Evolutionary conservation across 2,329 filamentous ascomycete genomes (phyloP), one percentile per base, ranked within the genome.

Genomic region (Emmonsiellopsis sp.): DNA sequence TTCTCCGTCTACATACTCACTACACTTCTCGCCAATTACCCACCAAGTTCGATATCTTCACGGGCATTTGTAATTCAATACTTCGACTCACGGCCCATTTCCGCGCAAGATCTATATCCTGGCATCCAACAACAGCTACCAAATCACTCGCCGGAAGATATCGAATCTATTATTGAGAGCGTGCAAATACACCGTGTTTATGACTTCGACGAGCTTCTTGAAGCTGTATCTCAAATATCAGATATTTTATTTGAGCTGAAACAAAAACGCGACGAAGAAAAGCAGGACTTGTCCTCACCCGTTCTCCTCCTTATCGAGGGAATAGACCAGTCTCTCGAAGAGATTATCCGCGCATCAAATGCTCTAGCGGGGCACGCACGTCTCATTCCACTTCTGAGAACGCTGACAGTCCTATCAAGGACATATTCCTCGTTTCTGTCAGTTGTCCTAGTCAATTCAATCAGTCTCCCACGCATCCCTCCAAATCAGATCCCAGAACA

Each of bases 331-430:
- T 63, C 71, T 5, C 54, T 67, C 2, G 68, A 70, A 51, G 64
- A 63, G 5, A 60, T 69, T n/a, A 65, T 71, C 35, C 68, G 69
- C 34, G 59, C 63, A 3, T 73, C 70, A 3, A 71, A 70, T 32
- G 63, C 67, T 0, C 60, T 65, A 9, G 62, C 63, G 30, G 70
- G 67, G 8, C 61, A 67, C 2, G 69, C 69, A 1, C 54, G 66
- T 6, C 53, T 73, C 44, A 60, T 59, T 10, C 62, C 66, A 9
- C 61, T 64, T 2, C 55, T 72, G 31, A 63, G 65, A 6, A 68
- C 62, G 5, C 45, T 73, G 30, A 71, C 66, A 1, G 59, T 62
- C 5, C 51, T 73, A 50, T 65, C 68, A 10, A 59, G 67, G 2
- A 57, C 59, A 49, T 57, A 70, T 50, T 51, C 56, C 2, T 58